These are phyloP conservation scores for Leucocoprinus leucothites DNA, from an alignment of 768 basidiomycete genomes.

Conservation along the genomic window DNA sequence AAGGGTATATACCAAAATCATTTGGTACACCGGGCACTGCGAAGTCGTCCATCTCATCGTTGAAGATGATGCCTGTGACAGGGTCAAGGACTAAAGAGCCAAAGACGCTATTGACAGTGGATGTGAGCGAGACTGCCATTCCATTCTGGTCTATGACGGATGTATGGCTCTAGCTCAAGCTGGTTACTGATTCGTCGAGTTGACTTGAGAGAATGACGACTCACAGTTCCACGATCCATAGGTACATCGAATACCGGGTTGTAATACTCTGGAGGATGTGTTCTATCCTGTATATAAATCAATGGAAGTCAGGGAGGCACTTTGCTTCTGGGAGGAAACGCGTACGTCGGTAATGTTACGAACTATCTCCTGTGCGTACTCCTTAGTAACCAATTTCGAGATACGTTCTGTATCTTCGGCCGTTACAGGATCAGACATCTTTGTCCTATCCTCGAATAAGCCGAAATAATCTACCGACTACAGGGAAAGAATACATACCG, in stretches of 20 bases:
- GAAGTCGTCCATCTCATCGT: constrained; percentile 97
- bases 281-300: constrained; percentile 53
- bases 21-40: constrained; percentile 83
- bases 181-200: background rate
- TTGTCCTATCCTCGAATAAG: constrained; percentile 49
- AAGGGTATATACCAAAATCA: constrained; percentile 77
- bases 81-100: constrained; percentile 87
- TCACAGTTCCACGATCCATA: constrained; percentile 84
- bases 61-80: constrained; percentile 84
- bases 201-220: constrained; percentile 19
- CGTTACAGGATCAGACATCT: constrained; percentile 77
- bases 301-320: background rate
- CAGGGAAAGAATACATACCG: constrained; percentile 27
- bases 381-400: constrained; percentile 62
- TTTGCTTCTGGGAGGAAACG: background rate
- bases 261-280: constrained; percentile 83
- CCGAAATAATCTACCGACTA: background rate
- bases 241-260: constrained; percentile 78
- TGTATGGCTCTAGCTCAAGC: constrained; percentile 64
- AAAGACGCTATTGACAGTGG: constrained; percentile 88
- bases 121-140: constrained; percentile 84
- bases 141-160: constrained; percentile 81
- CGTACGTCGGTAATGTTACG: constrained; percentile 79
- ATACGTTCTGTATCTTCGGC: constrained; percentile 55
- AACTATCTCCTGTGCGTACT: constrained; percentile 58